Percentiles rank a stretch among this genome's conserved stretches.
phyloP scores from a whole-genome alignment of 179 eudicot species.

The Silene noctiflora region DNA sequence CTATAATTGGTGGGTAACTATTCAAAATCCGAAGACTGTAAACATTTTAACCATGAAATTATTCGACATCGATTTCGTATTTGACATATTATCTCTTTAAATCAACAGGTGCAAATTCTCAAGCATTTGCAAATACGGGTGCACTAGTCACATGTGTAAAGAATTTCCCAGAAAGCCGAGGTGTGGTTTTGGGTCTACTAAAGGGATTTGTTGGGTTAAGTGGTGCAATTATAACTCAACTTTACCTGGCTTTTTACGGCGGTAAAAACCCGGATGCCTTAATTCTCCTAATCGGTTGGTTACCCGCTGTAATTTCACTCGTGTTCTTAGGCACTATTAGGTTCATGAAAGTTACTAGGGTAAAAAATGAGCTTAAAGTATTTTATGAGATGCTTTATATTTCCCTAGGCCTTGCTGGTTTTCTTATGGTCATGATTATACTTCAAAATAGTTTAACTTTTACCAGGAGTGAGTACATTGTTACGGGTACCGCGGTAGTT shows the following conservation, averaged over 20 bases:
- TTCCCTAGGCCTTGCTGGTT: conserved; percentile 32
- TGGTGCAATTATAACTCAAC: conserved; percentile 43
- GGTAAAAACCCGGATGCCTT: conserved; percentile 28
- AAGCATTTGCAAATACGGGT: conserved; percentile 42
- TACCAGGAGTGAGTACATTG: conserved; percentile 18
- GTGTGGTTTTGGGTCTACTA: conserved; percentile 36
- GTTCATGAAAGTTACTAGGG: conserved; percentile 24
- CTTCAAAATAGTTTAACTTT: conserved; percentile 21
- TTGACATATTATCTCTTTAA: neutral
- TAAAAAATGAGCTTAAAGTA: conserved; percentile 27
- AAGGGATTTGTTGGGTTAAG: conserved; percentile 42
- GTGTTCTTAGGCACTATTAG: conserved; percentile 26
- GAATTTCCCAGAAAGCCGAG: conserved; percentile 42
- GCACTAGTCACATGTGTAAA: conserved; percentile 44
- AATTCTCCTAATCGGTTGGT: conserved; percentile 37
- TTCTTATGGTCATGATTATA: conserved; percentile 30
- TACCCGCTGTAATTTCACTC: conserved; percentile 34
- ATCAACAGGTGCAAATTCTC: conserved; percentile 41
- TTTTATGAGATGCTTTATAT: conserved; percentile 34
- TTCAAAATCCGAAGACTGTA: too few species aligned
- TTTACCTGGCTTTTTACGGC: conserved; percentile 39
- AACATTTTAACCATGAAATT: too few species aligned
- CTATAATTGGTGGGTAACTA: too few species aligned
- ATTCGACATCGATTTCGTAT: neutral
- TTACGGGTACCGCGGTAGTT: conserved; percentile 13